Conservation (phyloP, 306 rosid genomes). For the Trifolium pratense region DNA sequence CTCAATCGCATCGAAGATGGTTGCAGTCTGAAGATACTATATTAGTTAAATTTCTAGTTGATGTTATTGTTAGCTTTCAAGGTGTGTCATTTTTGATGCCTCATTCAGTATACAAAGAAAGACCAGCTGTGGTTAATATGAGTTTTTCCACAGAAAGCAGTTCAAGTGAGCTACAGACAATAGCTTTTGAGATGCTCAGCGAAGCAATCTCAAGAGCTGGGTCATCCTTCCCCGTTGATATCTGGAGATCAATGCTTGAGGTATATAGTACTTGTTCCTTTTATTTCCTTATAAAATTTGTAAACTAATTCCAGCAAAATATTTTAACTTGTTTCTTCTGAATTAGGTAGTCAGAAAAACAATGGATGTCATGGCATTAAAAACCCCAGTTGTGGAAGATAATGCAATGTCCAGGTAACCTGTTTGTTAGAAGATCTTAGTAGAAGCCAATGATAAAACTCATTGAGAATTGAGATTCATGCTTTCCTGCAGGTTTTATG, state of each 20-base stretch:
- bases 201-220: slow-evolving; percentile 73
- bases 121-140: slow-evolving; percentile 45
- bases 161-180: slow-evolving; percentile 73
- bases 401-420: slow-evolving; percentile 71
- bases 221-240: slow-evolving; percentile 61
- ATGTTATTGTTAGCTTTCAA: slow-evolving; percentile 62
- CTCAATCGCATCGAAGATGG: slow-evolving; percentile 54
- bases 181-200: slow-evolving; percentile 72
- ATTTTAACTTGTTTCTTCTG: slow-evolving; percentile 35
- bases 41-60: slow-evolving; percentile 70
- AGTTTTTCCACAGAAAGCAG: slow-evolving; percentile 47
- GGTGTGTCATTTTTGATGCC: slow-evolving; percentile 46
- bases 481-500: slow-evolving; percentile 72
- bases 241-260: slow-evolving; percentile 80
- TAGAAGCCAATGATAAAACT: slow-evolving; percentile 28
- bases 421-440: slow-evolving; percentile 29
- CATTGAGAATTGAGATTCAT: slow-evolving; percentile 24
- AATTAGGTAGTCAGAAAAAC: slow-evolving; percentile 76
- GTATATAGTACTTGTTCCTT: slow-evolving; percentile 42
- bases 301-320: slow-evolving; percentile 27
- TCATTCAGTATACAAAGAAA: slow-evolving; percentile 46
- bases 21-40: slow-evolving; percentile 59
- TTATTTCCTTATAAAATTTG: slow-evolving; percentile 8
- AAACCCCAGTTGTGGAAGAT: slow-evolving; percentile 61
- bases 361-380: slow-evolving; percentile 77